phyloP scores from a whole-genome alignment of 164 flowering plant genomes.

The Aristolochia californica region DNA sequence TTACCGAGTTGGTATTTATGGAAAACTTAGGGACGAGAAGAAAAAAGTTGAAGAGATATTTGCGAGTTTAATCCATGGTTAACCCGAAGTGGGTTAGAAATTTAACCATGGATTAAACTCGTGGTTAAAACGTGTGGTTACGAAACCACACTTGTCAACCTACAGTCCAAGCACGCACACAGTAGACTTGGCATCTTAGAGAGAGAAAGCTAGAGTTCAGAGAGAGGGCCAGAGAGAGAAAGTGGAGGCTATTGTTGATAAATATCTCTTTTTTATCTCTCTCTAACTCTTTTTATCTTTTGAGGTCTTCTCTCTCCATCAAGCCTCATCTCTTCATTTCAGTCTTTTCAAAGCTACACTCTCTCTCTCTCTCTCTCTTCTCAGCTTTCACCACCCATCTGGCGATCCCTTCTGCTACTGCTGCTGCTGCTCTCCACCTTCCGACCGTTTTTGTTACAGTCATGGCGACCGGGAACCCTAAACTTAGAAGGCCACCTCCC shows the following conservation, averaged over 20 bases:
- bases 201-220: too few species aligned
- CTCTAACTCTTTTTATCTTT: too few species aligned
- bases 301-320: constrained; percentile 6
- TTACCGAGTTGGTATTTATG: background rate
- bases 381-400: background rate
- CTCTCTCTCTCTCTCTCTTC: background rate
- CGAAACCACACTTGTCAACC: constrained; percentile 10
- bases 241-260: too few species aligned
- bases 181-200: too few species aligned
- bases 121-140: constrained; percentile 14
- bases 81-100: constrained; percentile 8
- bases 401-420: constrained; percentile 2
- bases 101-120: constrained; percentile 8
- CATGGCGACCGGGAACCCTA: background rate
- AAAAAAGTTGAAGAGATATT: background rate
- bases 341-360: background rate
- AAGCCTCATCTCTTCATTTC: constrained; percentile 8
- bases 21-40: too few species aligned
- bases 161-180: background rate
- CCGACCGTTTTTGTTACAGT: constrained; percentile 8
- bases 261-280: too few species aligned
- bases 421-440: constrained; percentile 12
- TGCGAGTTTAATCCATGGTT: too few species aligned
- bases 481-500: background rate
- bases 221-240: too few species aligned